Evolutionary conservation across 306 rosid species (phyloP).

Genomic region (Lathyrus oleraceus): DNA sequence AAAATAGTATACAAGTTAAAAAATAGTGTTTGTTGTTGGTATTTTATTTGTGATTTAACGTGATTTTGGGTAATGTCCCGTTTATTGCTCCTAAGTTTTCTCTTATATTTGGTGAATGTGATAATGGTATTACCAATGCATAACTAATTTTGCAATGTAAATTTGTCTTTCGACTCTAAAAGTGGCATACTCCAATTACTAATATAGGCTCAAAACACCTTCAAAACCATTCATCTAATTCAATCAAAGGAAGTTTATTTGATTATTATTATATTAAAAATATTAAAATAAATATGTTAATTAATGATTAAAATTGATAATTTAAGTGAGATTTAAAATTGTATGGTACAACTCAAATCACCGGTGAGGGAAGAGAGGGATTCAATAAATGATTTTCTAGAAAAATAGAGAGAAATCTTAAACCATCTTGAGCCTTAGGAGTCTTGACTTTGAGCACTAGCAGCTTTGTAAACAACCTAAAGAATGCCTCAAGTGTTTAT

Average conservation of each 20-base stretch:
- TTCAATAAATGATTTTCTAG: too few species aligned
- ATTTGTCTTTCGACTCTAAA: neutral
- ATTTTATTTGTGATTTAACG: constrained; percentile 25
- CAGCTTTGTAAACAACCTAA: too few species aligned
- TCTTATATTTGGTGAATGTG: constrained; percentile 11
- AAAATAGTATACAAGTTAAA: constrained; percentile 21
- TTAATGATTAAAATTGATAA: too few species aligned
- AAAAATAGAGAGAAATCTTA: too few species aligned
- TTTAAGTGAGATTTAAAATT: too few species aligned
- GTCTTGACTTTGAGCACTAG: too few species aligned
- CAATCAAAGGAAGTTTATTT: neutral
- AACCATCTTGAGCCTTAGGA: too few species aligned
- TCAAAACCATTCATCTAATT: neutral
- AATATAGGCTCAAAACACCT: neutral
- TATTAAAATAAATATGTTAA: too few species aligned
- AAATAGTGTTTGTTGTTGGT: neutral
- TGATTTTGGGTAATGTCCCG: neutral
- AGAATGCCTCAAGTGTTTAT: too few species aligned
- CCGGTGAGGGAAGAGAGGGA: too few species aligned
- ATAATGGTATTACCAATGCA: neutral
- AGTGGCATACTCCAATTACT: neutral
- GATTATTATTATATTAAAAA: neutral
- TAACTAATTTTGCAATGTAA: constrained; percentile 4
- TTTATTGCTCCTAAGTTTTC: constrained; percentile 3
- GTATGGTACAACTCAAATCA: too few species aligned